phyloP scores from a whole-genome alignment of 2,329 filamentous ascomycete species.

The Xylaria multiplex region DNA sequence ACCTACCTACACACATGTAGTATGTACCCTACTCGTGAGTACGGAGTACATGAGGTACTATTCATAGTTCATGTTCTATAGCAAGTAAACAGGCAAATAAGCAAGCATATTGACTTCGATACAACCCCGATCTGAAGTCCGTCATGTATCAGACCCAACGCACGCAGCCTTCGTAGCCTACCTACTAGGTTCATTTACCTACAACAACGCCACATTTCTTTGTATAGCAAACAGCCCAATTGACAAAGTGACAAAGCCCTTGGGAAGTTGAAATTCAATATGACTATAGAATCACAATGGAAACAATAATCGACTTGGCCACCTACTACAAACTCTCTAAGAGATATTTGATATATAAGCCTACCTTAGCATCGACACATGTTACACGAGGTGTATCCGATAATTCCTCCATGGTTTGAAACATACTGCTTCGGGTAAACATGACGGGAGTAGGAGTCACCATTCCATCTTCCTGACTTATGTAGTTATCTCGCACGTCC shows the following conservation, averaged over 20 bases:
- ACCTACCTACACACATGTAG: too few species aligned
- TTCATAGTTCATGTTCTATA: background rate
- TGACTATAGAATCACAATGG: too few species aligned
- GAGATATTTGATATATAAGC: background rate
- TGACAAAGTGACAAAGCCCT: background rate
- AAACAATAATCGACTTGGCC: background rate
- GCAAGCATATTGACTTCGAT: background rate
- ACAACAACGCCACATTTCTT: background rate
- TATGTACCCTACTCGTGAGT: background rate
- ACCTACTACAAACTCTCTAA: background rate
- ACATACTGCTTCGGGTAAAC: slow-evolving; percentile 17
- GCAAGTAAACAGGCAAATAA: too few species aligned
- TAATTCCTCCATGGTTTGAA: slow-evolving; percentile 18
- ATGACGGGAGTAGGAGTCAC: slow-evolving; percentile 12
- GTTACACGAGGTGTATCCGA: slow-evolving; percentile 10
- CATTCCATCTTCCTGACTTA: slow-evolving; percentile 24
- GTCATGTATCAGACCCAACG: slow-evolving; percentile 19
- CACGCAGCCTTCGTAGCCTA: slow-evolving; percentile 25
- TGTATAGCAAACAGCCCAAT: background rate
- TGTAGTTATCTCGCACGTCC: slow-evolving; percentile 27
- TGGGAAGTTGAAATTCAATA: too few species aligned
- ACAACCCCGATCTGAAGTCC: background rate
- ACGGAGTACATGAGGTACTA: background rate
- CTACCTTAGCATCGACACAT: background rate
- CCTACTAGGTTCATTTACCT: background rate